Evolutionary conservation across 2,329 filamentous ascomycete species (phyloP), one percentile per base, ranked within the genome.

Genomic region (Geosmithia morbida): DNA sequence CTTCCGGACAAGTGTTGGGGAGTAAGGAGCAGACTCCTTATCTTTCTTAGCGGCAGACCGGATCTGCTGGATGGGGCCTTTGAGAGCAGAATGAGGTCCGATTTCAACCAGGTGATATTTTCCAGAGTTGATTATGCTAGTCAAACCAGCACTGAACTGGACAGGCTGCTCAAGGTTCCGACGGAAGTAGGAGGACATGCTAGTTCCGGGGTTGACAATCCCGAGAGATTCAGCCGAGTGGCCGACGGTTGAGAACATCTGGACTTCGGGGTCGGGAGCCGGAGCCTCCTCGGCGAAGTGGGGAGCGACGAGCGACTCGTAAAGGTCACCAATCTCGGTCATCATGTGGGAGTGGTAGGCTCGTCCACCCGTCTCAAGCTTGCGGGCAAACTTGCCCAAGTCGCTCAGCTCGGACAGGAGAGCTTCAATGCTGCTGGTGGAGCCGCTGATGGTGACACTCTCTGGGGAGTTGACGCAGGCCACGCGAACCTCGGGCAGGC

Each of bases 311-410:
- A 30, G n/a, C 3, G 18, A 14, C 41, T 55, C 46, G 49, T 62
- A 64, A 3, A 48, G 33, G 2, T 39, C 41, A 11, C 56, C 56
- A 11, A 61, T 54, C 2, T 53, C 52, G 1, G 48, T 47, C 61
- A 65, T 64, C 42, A 64, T 61, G 29, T 59, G 54, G 0, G 67
- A 70, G 54, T 70, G 67, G 47, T 68, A 71, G 0, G 66, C 66
- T 47, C 58, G 64, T n/a, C 65, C 59, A 1, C 67, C 61, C 41
- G 49, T 53, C 8, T 53, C 22, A 45, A 63, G 57, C 41, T 68
- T 55, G 1, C 49, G 50, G 1, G 52, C 53, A 7, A 66, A 49
- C 5, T 56, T 54, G 1, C 52, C 46, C 2, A 56, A 49, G 2
- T 66, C 50, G 26, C 54, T 51, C 1, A 51, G 49, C 0, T 37